Evolutionary conservation across 2,329 filamentous ascomycete genomes (phyloP).

Genomic region (Acrodontium crateriforme): DNA sequence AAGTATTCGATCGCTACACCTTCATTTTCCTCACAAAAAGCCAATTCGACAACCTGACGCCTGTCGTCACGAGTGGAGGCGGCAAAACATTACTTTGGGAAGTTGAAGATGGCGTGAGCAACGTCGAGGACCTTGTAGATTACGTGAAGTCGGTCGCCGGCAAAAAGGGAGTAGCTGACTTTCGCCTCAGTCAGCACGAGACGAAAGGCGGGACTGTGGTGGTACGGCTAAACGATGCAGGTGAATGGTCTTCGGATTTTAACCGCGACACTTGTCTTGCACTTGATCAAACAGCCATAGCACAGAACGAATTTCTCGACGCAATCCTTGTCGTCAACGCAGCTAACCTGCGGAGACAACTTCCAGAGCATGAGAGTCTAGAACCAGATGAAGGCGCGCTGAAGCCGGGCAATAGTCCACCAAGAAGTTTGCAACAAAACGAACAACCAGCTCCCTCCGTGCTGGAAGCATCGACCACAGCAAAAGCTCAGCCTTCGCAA

Average conservation of each 20-base stretch:
- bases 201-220: slow-evolving; percentile 52
- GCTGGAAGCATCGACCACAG: background rate
- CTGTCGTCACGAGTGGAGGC: slow-evolving; percentile 61
- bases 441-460: background rate
- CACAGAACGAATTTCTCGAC: slow-evolving; percentile 85
- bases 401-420: background rate
- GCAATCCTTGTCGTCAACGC: slow-evolving; percentile 74
- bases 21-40: slow-evolving; percentile 71
- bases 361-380: slow-evolving; percentile 39
- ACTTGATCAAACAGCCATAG: slow-evolving; percentile 68
- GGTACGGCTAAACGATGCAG: slow-evolving; percentile 53
- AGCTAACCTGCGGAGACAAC: slow-evolving; percentile 52
- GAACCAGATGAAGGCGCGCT: no score
- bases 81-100: slow-evolving; percentile 63
- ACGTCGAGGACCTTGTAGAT: slow-evolving; percentile 54
- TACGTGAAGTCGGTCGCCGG: slow-evolving; percentile 65
- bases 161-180: slow-evolving; percentile 44
- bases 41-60: slow-evolving; percentile 64
- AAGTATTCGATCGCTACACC: slow-evolving; percentile 73
- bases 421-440: background rate
- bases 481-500: background rate
- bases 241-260: slow-evolving; percentile 18
- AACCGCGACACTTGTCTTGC: slow-evolving; percentile 44
- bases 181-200: slow-evolving; percentile 17
- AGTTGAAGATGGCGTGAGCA: slow-evolving; percentile 47